Percentiles rank a stretch among this genome's conserved stretches.
phyloP scores from a whole-genome alignment of 2,329 filamentous ascomycete genomes.

The Talaromyces funiculosus region DNA sequence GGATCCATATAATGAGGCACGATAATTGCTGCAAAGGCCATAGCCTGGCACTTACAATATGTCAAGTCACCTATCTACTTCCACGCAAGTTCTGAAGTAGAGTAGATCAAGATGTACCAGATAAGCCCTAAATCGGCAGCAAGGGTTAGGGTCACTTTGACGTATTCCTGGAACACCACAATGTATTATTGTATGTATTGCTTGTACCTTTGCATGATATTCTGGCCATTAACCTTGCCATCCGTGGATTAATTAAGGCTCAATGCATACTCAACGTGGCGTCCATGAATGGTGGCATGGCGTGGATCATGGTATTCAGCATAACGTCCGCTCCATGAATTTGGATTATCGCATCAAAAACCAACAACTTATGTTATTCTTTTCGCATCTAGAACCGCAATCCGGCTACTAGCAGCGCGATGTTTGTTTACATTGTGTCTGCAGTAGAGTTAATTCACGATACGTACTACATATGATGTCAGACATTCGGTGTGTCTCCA shows the following conservation, averaged over 20 bases:
- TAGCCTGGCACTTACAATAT: no score
- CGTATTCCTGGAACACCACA: neutral
- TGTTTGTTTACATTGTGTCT: neutral
- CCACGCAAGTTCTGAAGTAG: no score
- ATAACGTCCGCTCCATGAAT: neutral
- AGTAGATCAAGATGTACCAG: no score
- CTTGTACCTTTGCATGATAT: neutral
- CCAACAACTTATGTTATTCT: neutral
- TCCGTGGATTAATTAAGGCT: neutral
- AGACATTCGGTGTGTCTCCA: neutral
- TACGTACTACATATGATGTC: neutral
- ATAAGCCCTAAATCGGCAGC: neutral
- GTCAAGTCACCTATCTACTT: no score
- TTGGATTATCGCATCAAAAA: neutral
- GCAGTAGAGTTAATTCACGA: neutral
- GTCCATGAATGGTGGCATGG: neutral
- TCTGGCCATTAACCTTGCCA: neutral
- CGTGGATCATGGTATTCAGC: neutral
- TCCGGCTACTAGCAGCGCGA: neutral
- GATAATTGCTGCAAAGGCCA: no score
- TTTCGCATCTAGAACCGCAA: neutral
- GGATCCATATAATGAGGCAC: neutral
- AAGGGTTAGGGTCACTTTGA: neutral
- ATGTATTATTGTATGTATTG: no score
- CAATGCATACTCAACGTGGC: neutral